These are phyloP conservation scores for Camellia japonica DNA, from an alignment of 148 eudicot genomes.

Conservation along the genomic window DNA sequence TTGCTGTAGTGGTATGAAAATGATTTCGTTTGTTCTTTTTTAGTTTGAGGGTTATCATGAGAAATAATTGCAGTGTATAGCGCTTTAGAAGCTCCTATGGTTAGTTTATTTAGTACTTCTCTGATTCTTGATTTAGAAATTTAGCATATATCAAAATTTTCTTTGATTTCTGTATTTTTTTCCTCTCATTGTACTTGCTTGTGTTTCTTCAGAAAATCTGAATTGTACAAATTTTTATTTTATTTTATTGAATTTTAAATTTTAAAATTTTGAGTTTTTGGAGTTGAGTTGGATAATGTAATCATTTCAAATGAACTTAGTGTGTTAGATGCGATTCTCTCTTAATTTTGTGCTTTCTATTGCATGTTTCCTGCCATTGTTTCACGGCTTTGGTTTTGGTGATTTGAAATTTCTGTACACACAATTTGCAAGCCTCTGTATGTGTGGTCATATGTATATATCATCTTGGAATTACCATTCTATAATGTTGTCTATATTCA, in stretches of 20 bases:
- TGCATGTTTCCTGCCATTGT: neutral
- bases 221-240: neutral
- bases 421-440: neutral
- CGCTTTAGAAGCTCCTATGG: neutral
- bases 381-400: neutral
- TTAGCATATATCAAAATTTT: neutral
- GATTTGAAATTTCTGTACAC: neutral
- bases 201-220: too few relatives aligned
- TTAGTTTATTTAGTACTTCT: slow-evolving; percentile 7
- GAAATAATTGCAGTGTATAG: slow-evolving; percentile 17
- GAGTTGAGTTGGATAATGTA: neutral
- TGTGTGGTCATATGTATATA: neutral
- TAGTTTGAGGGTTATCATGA: slow-evolving; percentile 9
- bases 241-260: too few relatives aligned
- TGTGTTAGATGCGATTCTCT: neutral
- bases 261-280: neutral
- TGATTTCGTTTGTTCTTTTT: slow-evolving; percentile 28
- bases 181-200: neutral
- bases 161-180: neutral
- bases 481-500: slow-evolving; percentile 13
- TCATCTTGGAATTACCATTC: neutral
- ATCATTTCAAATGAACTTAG: neutral
- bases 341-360: neutral
- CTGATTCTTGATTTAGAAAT: neutral
- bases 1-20: slow-evolving; percentile 21